Conservation (phyloP, 805 yeast species). For the Jamesozyma piceae region DNA sequence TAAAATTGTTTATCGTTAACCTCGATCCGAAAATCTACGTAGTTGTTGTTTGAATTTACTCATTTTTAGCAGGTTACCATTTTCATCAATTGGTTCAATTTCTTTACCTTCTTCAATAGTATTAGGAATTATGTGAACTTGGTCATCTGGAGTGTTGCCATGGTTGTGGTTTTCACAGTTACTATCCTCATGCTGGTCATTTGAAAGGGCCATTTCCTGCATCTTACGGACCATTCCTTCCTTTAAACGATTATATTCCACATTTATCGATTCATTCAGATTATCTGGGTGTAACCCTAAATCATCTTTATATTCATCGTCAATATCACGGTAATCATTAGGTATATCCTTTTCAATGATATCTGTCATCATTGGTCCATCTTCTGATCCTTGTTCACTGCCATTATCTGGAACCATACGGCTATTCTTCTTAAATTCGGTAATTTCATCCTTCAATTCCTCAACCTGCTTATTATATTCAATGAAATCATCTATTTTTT, state of each 20-base stretch:
- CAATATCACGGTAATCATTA: slow-evolving; percentile 9
- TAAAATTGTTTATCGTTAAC: too few species aligned
- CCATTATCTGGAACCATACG: slow-evolving; percentile 7
- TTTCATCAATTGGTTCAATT: slow-evolving; percentile 58
- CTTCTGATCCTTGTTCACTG: slow-evolving; percentile 13
- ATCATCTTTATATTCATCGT: slow-evolving; percentile 12
- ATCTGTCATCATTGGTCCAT: slow-evolving; percentile 15
- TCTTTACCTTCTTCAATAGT: slow-evolving; percentile 41
- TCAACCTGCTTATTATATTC: slow-evolving; percentile 41
- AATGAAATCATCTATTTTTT: slow-evolving; percentile 46
- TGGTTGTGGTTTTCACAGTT: neutral
- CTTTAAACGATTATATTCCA: slow-evolving; percentile 49
- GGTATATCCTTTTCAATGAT: slow-evolving; percentile 27
- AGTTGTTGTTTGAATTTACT: slow-evolving; percentile 62
- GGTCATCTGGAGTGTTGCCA: slow-evolving; percentile 9
- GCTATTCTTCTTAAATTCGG: slow-evolving; percentile 16
- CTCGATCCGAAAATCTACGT: slow-evolving; percentile 1
- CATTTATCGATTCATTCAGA: slow-evolving; percentile 40
- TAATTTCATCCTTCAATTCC: slow-evolving; percentile 18
- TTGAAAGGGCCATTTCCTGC: neutral
- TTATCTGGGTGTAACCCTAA: slow-evolving; percentile 22
- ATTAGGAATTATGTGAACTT: slow-evolving; percentile 6
- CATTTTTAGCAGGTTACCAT: slow-evolving; percentile 47
- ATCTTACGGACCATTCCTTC: slow-evolving; percentile 39
- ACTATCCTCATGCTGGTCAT: neutral